Evolutionary conservation across 768 basidiomycete species (phyloP).

Genomic region (Candolleomyces aberdarensis): DNA sequence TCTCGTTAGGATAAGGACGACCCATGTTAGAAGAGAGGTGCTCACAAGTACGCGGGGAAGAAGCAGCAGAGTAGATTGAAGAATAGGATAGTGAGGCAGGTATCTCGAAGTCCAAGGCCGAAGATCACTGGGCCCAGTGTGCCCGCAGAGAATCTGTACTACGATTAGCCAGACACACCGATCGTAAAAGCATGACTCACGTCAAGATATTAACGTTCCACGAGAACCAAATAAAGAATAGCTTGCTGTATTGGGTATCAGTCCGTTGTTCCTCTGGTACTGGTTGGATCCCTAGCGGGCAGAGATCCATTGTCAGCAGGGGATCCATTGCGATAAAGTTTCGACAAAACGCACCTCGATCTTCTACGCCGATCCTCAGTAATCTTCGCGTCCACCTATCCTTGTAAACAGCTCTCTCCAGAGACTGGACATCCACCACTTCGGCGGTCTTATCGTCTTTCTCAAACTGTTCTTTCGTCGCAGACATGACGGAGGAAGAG

Average conservation of each 20-base stretch:
- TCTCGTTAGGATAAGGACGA: neutral
- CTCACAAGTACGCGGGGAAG: slow-evolving; percentile 61
- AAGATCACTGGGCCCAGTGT: slow-evolving; percentile 62
- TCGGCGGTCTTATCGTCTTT: neutral
- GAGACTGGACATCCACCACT: neutral
- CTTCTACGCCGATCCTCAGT: slow-evolving; percentile 25
- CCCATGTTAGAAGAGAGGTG: neutral
- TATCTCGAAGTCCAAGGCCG: slow-evolving; percentile 57
- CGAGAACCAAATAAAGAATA: slow-evolving; percentile 79
- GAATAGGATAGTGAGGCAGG: slow-evolving; percentile 63
- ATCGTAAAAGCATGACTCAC: slow-evolving; percentile 23
- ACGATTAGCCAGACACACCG: neutral
- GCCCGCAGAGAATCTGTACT: slow-evolving; percentile 60
- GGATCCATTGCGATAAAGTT: neutral
- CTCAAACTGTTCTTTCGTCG: neutral
- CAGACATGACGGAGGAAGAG: neutral
- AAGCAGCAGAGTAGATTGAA: slow-evolving; percentile 61
- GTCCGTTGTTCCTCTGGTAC: slow-evolving; percentile 53
- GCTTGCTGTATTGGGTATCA: slow-evolving; percentile 60
- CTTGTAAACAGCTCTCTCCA: neutral
- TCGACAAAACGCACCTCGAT: slow-evolving; percentile 23
- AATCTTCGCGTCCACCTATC: slow-evolving; percentile 12
- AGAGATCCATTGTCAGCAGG: neutral
- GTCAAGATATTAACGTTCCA: slow-evolving; percentile 68
- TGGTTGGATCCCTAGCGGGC: slow-evolving; percentile 47